phyloP scores from a whole-genome alignment of 352 stramenopile species.

The Phytophthora sp. region DNA sequence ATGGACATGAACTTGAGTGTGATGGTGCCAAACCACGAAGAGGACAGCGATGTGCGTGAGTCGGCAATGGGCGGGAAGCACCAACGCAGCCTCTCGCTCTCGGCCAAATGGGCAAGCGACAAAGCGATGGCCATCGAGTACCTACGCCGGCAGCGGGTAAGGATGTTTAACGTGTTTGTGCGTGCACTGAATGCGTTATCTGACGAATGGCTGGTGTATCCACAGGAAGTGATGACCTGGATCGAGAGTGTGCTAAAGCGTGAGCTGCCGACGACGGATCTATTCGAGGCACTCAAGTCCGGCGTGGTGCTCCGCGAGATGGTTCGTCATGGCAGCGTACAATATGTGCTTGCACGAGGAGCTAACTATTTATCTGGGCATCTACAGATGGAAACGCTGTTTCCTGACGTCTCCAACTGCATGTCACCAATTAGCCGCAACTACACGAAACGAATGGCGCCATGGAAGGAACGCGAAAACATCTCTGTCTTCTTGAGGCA shows the following conservation, averaged over 20 bases:
- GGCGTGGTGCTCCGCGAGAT: constrained; percentile 80
- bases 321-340: constrained; percentile 23
- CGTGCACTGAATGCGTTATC: no score
- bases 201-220: no score
- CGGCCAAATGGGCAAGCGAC: constrained; percentile 78
- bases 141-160: constrained; percentile 68
- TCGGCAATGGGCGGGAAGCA: constrained; percentile 73
- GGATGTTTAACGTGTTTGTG: no score
- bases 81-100: constrained; percentile 71
- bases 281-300: constrained; percentile 74
- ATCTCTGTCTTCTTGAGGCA: constrained; percentile 85
- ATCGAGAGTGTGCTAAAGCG: constrained; percentile 71
- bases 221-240: constrained; percentile 78
- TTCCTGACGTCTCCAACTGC: constrained; percentile 53
- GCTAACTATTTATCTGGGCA: no score
- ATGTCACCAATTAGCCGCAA: constrained; percentile 78
- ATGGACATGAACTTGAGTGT: constrained; percentile 58
- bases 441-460: constrained; percentile 73
- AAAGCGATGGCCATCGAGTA: constrained; percentile 79
- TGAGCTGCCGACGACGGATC: constrained; percentile 56
- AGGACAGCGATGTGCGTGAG: constrained; percentile 28
- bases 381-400: constrained; percentile 57
- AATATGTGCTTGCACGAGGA: no score
- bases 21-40: constrained; percentile 34
- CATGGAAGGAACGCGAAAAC: constrained; percentile 87